Evolutionary conservation across 2,329 filamentous ascomycete genomes (phyloP).

Genomic region (Graphium sp.): DNA sequence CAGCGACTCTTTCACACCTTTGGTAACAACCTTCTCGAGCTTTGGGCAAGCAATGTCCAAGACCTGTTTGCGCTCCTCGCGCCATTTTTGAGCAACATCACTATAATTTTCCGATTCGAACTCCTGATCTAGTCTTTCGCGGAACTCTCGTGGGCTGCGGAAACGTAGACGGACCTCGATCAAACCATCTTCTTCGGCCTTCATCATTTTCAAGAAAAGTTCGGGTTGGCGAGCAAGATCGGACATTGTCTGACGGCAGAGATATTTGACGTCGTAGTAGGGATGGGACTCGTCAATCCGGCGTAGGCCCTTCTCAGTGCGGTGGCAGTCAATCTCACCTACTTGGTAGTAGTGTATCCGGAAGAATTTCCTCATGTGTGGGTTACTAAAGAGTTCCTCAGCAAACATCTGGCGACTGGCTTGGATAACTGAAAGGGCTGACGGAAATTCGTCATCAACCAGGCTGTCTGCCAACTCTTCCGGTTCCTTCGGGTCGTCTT

Average conservation of each 20-base stretch:
- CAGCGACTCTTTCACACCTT: slow-evolving; percentile 87
- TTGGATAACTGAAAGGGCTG: slow-evolving; percentile 56
- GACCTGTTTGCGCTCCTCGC: slow-evolving; percentile 69
- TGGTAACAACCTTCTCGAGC: slow-evolving; percentile 68
- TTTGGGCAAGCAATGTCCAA: slow-evolving; percentile 68
- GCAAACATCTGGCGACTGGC: slow-evolving; percentile 78
- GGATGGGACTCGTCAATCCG: slow-evolving; percentile 91
- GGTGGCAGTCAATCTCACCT: slow-evolving; percentile 69
- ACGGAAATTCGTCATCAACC: slow-evolving; percentile 56
- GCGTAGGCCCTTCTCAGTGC: slow-evolving; percentile 85
- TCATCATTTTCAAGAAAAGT: slow-evolving; percentile 91
- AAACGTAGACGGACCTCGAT: slow-evolving; percentile 72
- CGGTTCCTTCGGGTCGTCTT: slow-evolving; percentile 66
- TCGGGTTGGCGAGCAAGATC: slow-evolving; percentile 75
- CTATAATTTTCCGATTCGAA: slow-evolving; percentile 94
- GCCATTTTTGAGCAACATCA: slow-evolving; percentile 90
- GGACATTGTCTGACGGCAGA: slow-evolving; percentile 71
- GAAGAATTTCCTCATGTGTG: slow-evolving; percentile 77
- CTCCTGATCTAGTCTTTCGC: slow-evolving; percentile 58
- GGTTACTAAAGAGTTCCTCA: slow-evolving; percentile 78
- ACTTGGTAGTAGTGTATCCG: slow-evolving; percentile 69
- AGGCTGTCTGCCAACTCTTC: slow-evolving; percentile 76
- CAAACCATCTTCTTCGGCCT: slow-evolving; percentile 85
- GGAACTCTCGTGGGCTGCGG: slow-evolving; percentile 60
- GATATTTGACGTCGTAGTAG: slow-evolving; percentile 96